A percentile compares a stretch with the other conserved stretches of the same genome.
phyloP scores from a whole-genome alignment of 2,329 filamentous ascomycete genomes.

The Diatrype stigma region DNA sequence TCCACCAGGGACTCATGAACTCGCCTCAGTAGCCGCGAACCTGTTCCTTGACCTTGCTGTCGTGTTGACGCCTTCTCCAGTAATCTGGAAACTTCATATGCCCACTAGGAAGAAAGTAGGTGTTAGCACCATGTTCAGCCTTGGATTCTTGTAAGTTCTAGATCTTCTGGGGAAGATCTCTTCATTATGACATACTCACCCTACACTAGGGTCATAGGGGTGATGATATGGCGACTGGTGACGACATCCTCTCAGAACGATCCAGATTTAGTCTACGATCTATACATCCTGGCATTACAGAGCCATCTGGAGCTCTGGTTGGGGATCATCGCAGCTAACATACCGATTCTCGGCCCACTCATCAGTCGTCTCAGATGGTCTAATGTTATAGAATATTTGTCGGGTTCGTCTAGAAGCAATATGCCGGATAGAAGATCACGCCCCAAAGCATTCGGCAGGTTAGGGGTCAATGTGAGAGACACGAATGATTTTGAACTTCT shows the following conservation, averaged over 20 bases:
- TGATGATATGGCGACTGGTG: constrained; percentile 5
- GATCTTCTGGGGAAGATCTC: background rate
- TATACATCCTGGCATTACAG: background rate
- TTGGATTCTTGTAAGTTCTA: constrained; percentile 3
- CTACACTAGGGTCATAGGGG: background rate
- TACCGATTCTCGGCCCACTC: no score
- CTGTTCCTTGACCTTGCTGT: constrained; percentile 1
- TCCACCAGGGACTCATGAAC: background rate
- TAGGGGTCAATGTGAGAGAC: no score
- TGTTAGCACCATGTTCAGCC: constrained; percentile 4
- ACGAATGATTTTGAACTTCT: no score
- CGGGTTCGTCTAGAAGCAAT: no score
- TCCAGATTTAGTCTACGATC: constrained; percentile 1
- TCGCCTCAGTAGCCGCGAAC: constrained; percentile 2
- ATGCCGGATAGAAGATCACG: no score
- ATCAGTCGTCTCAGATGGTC: no score
- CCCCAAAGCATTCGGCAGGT: no score
- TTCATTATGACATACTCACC: background rate
- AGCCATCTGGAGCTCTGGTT: constrained; percentile 3
- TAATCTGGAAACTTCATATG: constrained; percentile 6
- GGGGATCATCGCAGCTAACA: constrained; percentile 4
- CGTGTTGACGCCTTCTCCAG: constrained; percentile 3
- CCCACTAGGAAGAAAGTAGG: constrained; percentile 3
- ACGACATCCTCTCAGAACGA: background rate
- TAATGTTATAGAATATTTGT: no score